Conservation (phyloP, 306 rosid species). For the Sechiopsis laciniata region DNA sequence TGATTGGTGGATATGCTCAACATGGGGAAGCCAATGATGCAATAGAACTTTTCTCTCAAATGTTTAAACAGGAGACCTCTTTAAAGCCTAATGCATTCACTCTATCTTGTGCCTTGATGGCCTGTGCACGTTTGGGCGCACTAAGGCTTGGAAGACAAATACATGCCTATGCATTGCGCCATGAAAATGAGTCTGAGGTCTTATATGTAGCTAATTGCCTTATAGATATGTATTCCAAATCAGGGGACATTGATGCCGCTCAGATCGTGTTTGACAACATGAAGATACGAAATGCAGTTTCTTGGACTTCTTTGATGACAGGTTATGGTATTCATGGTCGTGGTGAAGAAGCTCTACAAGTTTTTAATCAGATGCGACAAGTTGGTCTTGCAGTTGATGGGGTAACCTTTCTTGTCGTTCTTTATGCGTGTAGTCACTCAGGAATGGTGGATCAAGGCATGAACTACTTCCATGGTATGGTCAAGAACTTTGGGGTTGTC, state of each 20-base stretch:
- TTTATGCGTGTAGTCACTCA: slow-evolving; percentile 83
- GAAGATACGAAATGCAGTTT: slow-evolving; percentile 52
- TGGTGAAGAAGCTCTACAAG: slow-evolving; percentile 61
- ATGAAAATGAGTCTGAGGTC: slow-evolving; percentile 35
- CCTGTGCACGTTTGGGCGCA: slow-evolving; percentile 76
- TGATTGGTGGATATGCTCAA: slow-evolving; percentile 91
- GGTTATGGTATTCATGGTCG: slow-evolving; percentile 87
- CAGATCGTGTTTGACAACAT: slow-evolving; percentile 52
- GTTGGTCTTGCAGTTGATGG: slow-evolving; percentile 50
- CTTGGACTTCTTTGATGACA: slow-evolving; percentile 77
- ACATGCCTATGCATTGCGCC: slow-evolving; percentile 58
- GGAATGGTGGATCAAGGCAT: slow-evolving; percentile 71
- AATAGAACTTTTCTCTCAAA: slow-evolving; percentile 54
- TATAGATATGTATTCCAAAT: slow-evolving; percentile 79
- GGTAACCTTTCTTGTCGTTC: slow-evolving; percentile 64
- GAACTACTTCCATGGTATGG: slow-evolving; percentile 54
- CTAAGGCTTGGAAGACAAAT: slow-evolving; percentile 59
- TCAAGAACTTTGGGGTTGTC: slow-evolving; percentile 44
- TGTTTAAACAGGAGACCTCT: slow-evolving; percentile 39
- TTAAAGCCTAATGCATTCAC: slow-evolving; percentile 76
- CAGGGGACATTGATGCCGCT: slow-evolving; percentile 72
- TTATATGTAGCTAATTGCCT: slow-evolving; percentile 69
- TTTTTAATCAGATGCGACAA: slow-evolving; percentile 56
- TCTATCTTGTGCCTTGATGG: slow-evolving; percentile 71
- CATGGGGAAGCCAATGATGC: slow-evolving; percentile 80